Percentiles rank a stretch among this genome's conserved stretches.
These are phyloP conservation scores for Kluyveromyces sp. DNA, from an alignment of 1,139 yeast species.

Conservation along the genomic window DNA sequence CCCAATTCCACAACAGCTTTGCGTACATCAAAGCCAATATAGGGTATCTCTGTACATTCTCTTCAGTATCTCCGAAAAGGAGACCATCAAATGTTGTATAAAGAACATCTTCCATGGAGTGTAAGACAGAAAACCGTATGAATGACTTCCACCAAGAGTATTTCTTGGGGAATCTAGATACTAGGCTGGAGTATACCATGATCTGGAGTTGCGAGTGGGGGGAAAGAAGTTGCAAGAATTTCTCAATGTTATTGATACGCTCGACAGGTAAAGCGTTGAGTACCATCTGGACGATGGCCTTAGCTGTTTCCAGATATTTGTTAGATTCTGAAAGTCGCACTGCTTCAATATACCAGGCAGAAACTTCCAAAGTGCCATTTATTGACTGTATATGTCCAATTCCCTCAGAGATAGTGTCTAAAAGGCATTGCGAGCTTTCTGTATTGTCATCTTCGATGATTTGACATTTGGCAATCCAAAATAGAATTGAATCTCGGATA, in stretches of 20 bases:
- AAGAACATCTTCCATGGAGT: slow-evolving; percentile 33
- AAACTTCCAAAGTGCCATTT: slow-evolving; percentile 43
- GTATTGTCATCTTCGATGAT: slow-evolving; percentile 54
- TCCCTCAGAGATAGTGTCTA: slow-evolving; percentile 46
- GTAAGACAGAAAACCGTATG: slow-evolving; percentile 40
- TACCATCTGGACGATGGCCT: slow-evolving; percentile 24
- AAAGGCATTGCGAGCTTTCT: slow-evolving; percentile 38
- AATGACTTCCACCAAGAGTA: slow-evolving; percentile 50
- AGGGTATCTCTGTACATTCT: slow-evolving; percentile 41
- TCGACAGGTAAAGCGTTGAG: slow-evolving; percentile 12
- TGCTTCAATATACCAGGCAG: slow-evolving; percentile 48
- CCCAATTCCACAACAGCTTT: slow-evolving; percentile 53
- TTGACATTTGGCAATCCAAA: slow-evolving; percentile 49
- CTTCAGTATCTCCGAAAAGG: slow-evolving; percentile 30
- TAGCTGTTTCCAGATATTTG: slow-evolving; percentile 20
- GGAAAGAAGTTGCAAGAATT: background rate
- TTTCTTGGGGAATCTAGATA: slow-evolving; percentile 43
- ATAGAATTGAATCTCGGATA: background rate
- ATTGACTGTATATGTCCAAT: slow-evolving; percentile 38
- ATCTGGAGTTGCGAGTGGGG: background rate
- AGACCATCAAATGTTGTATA: slow-evolving; percentile 43
- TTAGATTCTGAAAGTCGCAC: slow-evolving; percentile 29
- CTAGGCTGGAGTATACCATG: background rate
- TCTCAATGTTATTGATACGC: background rate
- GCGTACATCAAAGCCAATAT: slow-evolving; percentile 64